phyloP scores from a whole-genome alignment of 768 basidiomycete genomes.

The Termitomyces sp. region DNA sequence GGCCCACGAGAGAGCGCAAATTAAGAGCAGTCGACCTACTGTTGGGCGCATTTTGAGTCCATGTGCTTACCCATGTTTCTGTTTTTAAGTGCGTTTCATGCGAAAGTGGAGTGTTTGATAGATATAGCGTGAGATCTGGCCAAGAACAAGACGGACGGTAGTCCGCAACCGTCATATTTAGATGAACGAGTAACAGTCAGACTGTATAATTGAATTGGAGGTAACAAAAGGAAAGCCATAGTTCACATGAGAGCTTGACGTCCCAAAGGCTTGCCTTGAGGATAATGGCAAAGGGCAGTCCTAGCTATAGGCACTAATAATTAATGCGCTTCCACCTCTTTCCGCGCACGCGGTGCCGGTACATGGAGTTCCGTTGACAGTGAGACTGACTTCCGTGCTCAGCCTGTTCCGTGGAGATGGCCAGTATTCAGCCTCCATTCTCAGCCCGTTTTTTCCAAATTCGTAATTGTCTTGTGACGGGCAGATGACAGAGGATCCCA shows the following conservation, averaged over 20 bases:
- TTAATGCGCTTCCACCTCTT: background rate
- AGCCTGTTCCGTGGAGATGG: background rate
- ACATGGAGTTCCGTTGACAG: background rate
- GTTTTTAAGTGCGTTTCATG: constrained; percentile 6
- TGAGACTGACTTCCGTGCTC: background rate
- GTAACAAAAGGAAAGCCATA: background rate
- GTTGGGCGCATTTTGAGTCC: constrained; percentile 4
- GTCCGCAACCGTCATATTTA: background rate
- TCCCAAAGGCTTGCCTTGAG: background rate
- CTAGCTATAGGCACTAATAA: no score
- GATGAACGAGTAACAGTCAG: background rate
- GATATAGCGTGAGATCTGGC: background rate
- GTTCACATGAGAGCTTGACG: background rate
- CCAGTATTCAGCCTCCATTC: no score
- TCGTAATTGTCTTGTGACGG: background rate
- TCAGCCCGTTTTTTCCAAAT: background rate
- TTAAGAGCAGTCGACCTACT: background rate
- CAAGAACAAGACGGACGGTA: background rate
- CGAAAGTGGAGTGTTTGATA: constrained; percentile 1
- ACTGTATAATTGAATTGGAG: background rate
- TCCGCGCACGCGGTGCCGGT: no score
- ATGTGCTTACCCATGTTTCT: background rate
- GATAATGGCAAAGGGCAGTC: background rate
- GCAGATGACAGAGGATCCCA: background rate
- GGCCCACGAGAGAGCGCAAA: constrained; percentile 8